A percentile compares a stretch with the other conserved stretches of the same genome.
phyloP scores from a whole-genome alignment of 306 rosid species.

The Cicer arietinum region DNA sequence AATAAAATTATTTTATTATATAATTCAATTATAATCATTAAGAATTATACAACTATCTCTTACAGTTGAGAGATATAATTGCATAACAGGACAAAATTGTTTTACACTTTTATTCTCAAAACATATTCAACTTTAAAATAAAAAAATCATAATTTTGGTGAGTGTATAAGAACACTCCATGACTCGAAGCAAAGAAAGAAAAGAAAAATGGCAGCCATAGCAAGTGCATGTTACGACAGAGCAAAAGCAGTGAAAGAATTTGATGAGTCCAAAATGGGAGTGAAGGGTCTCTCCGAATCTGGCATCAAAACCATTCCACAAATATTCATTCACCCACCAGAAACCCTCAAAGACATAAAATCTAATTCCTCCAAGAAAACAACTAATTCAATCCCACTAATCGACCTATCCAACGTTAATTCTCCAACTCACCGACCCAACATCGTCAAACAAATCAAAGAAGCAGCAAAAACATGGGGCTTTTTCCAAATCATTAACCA shows the following conservation, averaged over 20 bases:
- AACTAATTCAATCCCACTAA: conserved; percentile 27
- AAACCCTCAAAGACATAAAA: conserved; percentile 45
- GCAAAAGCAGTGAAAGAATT: conserved; percentile 51
- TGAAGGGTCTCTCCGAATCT: conserved; percentile 58
- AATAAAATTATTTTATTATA: no score
- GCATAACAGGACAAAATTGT: no score
- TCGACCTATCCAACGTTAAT: conserved; percentile 50
- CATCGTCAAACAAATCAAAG: conserved; percentile 47
- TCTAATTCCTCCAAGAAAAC: neutral
- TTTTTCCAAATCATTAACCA: conserved; percentile 65
- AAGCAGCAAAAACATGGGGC: conserved; percentile 54
- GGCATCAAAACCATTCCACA: conserved; percentile 56
- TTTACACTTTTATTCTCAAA: no score
- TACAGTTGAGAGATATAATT: no score
- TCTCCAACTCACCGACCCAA: conserved; percentile 31
- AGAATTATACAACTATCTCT: no score
- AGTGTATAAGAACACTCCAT: neutral
- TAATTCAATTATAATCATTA: no score
- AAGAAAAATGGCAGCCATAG: conserved; percentile 12
- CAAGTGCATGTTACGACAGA: conserved; percentile 29
- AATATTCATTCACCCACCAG: conserved; percentile 51
- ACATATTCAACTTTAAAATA: no score
- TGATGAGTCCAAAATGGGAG: conserved; percentile 58
- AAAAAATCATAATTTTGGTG: no score
- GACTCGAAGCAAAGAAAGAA: neutral